Evolutionary conservation across 2,329 filamentous ascomycete species (phyloP), one percentile per base, ranked within the genome.

Genomic region (Periconia digitata): DNA sequence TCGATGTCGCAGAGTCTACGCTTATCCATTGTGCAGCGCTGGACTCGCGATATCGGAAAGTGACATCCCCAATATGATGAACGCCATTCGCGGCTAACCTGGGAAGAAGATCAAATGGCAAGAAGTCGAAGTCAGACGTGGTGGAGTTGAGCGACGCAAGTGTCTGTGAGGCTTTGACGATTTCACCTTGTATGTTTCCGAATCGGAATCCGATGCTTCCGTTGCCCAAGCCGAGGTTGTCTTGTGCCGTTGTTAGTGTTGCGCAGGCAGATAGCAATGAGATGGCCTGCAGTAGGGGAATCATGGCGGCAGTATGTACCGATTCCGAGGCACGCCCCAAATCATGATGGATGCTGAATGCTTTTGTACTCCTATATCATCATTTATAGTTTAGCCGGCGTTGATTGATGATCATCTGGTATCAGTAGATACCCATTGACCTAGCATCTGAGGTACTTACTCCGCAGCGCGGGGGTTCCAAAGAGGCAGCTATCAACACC

Each of bases 31-130:
- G 10, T 2, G 55, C 43, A 1, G 53, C 62, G 5, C 69, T 71
- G 1, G 61, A 62, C 2, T 66, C 54, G n/a, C 80, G 78, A 58
- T 81, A 84, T 12, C 80, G 76, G 38, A 79, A 73, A 0, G 79
- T 83, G 34, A 85, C 69, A 40, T 85, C 82, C 3, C 82, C 82
- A 56, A 79, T 78, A 59, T 85, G 82, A 51, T 84, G 83, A 50
- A 82, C 77, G 3, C 76, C 76, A 49, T 82, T 76, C 12, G 71
- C 70, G 10, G 77, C 74, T 7, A 81, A 73, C 15, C 68, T 64
- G 0, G 72, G 49, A 3, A 84, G 70, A 38, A 76, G 64, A 56
- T 83, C 81, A 7, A 70, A 78, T 0, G 81, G 81, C 2, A 81
- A 71, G 53, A 84, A 84, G 61, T 84, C 78, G 51, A 83, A 84